Percentiles rank a stretch among this genome's conserved stretches.
phyloP scores from a whole-genome alignment of 1,284 basidiomycete species.

The Marasmius tenuissimus region DNA sequence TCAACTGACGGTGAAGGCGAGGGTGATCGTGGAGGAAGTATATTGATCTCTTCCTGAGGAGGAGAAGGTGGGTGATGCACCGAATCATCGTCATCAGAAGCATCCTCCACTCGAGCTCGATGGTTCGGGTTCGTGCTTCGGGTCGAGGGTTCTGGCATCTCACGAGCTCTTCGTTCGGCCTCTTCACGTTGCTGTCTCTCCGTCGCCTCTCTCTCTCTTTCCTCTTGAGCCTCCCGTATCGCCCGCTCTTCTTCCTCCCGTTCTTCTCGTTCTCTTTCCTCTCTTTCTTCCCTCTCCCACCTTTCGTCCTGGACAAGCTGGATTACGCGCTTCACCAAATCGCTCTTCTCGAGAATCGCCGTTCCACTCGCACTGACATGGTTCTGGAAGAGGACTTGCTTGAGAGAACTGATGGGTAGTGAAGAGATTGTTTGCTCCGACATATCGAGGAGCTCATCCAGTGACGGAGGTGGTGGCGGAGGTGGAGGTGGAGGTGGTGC shows the following conservation, averaged over 20 bases:
- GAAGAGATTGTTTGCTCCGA: slow-evolving; percentile 51
- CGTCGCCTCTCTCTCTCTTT: slow-evolving; percentile 9
- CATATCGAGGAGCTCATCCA: slow-evolving; percentile 69
- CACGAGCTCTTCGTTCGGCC: slow-evolving; percentile 13
- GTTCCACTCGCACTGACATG: slow-evolving; percentile 54
- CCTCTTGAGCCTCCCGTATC: slow-evolving; percentile 24
- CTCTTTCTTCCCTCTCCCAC: slow-evolving; percentile 50
- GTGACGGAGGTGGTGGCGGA: slow-evolving; percentile 30
- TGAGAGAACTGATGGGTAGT: slow-evolving; percentile 67
- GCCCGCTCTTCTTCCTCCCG: slow-evolving; percentile 35
- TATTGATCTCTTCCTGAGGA: background rate
- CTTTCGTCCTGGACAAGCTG: slow-evolving; percentile 68
- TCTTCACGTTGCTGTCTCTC: slow-evolving; percentile 7
- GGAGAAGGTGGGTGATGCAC: background rate
- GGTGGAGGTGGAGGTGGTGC: slow-evolving; percentile 28
- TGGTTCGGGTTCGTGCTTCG: background rate
- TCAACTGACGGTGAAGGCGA: background rate
- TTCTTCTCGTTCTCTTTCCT: slow-evolving; percentile 40
- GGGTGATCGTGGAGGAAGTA: background rate
- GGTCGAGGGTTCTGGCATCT: slow-evolving; percentile 7
- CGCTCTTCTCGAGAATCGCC: slow-evolving; percentile 68
- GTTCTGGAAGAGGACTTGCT: slow-evolving; percentile 74
- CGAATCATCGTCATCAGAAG: slow-evolving; percentile 14
- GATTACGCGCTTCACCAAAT: slow-evolving; percentile 70
- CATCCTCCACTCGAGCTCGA: background rate